Evolutionary conservation across 2,329 filamentous ascomycete species (phyloP), one percentile per base, ranked within the genome.

Genomic region (Neopestalotiopsis sp.): DNA sequence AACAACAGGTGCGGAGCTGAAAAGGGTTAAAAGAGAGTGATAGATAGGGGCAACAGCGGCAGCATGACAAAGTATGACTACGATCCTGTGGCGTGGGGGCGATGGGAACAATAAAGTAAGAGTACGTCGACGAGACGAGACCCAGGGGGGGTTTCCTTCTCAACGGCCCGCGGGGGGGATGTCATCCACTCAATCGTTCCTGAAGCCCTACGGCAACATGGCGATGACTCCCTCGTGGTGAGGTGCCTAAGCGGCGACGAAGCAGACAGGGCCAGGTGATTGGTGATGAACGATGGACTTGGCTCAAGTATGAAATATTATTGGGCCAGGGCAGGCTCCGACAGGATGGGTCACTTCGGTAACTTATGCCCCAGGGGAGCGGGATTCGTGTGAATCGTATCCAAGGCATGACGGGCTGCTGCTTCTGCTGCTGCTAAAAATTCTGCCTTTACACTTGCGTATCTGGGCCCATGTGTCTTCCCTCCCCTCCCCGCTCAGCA

Each of bases 51-150:
- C 45, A 52, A 20, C 9, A 20, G 45, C 17, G n/a, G 45, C 45
- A 52, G 20, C 17, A 20, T 52, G 45, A 17, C 45, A 52, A 52
- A 20, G 20, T n/a, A 20, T 52, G 45, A 52, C 45, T 24, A 4
- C 17, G n/a, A 9, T 17, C 17, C 20, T 52, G 45, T 20, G 45
- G 45, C 24, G 61, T 64, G 61, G 61, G 61, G 40, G 61, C 61
- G n/a, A 38, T 45, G 40, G 40, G 61, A 64, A 14, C 61, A 64
- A 34, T 64, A 52, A 52, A 52, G 45, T 52, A 20, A 52, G 20
- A 52, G 45, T n/a, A 20, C 45, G 17, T 52, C 3, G 45, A 52
- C n/a, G 45, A 52, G 45, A 52, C 17, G 17, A 20, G 45, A 28
- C 24, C 24, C 24, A 17, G 20, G 34, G 34, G 34, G 34, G 34